Conservation (phyloP, 345 rosid species). For the Acer negundo region DNA sequence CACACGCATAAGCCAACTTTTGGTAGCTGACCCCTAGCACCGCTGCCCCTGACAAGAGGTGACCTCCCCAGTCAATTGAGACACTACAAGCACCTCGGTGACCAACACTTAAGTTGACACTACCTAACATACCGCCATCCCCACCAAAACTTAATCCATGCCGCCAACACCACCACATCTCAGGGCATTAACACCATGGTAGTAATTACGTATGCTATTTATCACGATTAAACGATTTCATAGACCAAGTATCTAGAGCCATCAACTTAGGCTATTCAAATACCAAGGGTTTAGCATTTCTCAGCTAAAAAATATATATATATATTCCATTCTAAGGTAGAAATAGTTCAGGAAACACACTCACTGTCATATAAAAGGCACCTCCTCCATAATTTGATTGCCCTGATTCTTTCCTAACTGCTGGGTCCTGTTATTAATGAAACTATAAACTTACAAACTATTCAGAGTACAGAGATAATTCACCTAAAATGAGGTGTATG, state of each 20-base stretch:
- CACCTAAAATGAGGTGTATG: not conserved
- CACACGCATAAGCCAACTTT: not conserved
- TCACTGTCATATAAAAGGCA: constrained; percentile 55
- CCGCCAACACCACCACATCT: not conserved
- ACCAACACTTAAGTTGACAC: not conserved
- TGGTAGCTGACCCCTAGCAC: not conserved
- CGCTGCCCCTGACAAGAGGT: not conserved
- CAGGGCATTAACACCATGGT: not conserved
- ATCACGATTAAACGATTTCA: not conserved
- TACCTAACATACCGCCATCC: not conserved
- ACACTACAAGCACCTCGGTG: not conserved
- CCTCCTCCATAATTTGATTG: constrained; percentile 59
- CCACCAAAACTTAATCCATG: not conserved
- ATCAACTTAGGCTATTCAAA: not conserved
- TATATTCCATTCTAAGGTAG: not conserved
- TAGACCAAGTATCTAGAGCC: not conserved
- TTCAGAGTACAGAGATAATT: not conserved
- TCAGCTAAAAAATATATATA: constrained; percentile 8
- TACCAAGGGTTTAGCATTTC: constrained; percentile 3
- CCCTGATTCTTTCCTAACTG: constrained; percentile 41
- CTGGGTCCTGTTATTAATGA: constrained; percentile 41
- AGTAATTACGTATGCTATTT: not conserved
- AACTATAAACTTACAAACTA: constrained; percentile 16
- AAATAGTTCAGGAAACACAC: constrained; percentile 21
- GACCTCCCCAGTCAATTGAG: not conserved